phyloP scores from a whole-genome alignment of 495 filamentous ascomycete species.

The Cairneyella variabilis region DNA sequence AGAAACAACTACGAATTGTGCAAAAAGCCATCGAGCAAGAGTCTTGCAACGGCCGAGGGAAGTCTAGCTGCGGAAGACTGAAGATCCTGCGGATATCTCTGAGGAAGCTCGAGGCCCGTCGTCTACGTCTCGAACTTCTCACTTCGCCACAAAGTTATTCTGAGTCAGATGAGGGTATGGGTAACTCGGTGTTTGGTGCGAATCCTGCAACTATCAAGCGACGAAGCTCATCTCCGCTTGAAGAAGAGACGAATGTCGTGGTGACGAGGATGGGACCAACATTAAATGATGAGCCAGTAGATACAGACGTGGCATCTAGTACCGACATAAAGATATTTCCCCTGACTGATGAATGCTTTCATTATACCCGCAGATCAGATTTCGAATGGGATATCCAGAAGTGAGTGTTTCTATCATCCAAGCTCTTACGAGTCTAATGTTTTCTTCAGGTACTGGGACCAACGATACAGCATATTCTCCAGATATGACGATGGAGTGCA shows the following conservation, averaged over 20 bases:
- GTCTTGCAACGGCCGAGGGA: not conserved
- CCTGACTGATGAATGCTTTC: slow-evolving; percentile 53
- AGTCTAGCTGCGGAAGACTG: not conserved
- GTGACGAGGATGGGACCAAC: too few relatives aligned
- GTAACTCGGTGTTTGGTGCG: too few relatives aligned
- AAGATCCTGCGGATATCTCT: not conserved
- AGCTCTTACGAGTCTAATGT: slow-evolving; percentile 16
- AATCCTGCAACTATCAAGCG: too few relatives aligned
- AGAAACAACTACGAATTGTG: not conserved
- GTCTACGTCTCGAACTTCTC: too few relatives aligned
- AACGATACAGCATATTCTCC: slow-evolving; percentile 80
- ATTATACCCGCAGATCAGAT: slow-evolving; percentile 58
- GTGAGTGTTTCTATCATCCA: slow-evolving; percentile 34
- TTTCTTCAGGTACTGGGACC: slow-evolving; percentile 72
- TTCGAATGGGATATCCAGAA: slow-evolving; percentile 77
- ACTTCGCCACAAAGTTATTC: too few relatives aligned
- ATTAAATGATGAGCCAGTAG: too few relatives aligned
- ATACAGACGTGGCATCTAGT: too few relatives aligned
- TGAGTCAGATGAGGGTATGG: too few relatives aligned
- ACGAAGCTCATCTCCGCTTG: too few relatives aligned
- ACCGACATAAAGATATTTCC: slow-evolving; percentile 7
- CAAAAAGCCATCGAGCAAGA: not conserved
- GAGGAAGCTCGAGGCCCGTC: not conserved
- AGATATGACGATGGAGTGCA: slow-evolving; percentile 79
- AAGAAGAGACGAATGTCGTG: too few relatives aligned